Evolutionary conservation across 2,329 filamentous ascomycete species (phyloP).

Genomic region (Paecilomyces fulvus): DNA sequence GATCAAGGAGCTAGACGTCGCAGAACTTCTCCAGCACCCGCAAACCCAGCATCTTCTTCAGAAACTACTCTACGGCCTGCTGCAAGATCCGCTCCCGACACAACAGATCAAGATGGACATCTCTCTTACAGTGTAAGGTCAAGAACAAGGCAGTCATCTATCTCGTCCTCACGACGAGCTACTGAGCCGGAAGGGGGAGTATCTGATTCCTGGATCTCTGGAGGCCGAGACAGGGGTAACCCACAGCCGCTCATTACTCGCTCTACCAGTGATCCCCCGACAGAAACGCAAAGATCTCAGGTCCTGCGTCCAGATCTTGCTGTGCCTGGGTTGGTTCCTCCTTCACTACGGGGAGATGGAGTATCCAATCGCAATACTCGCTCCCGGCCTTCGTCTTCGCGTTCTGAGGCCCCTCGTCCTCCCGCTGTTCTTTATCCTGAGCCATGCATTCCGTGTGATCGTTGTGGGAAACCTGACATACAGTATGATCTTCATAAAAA

Average conservation of each 20-base stretch:
- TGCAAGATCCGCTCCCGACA: constrained; percentile 28
- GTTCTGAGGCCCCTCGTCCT: constrained; percentile 18
- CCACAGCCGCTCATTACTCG: constrained; percentile 10
- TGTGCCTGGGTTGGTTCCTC: background rate
- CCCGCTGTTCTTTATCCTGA: constrained; percentile 48
- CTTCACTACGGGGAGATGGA: background rate
- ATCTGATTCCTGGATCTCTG: constrained; percentile 16
- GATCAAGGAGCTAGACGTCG: constrained; percentile 25
- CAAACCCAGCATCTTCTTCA: constrained; percentile 24
- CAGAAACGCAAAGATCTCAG: constrained; percentile 1
- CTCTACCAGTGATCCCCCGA: background rate
- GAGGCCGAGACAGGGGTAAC: constrained; percentile 14
- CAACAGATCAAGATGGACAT: constrained; percentile 23
- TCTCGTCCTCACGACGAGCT: constrained; percentile 20
- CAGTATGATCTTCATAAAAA: constrained; percentile 83
- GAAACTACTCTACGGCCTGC: constrained; percentile 25
- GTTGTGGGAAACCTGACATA: constrained; percentile 63
- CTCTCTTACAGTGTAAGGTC: constrained; percentile 16
- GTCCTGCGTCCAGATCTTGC: background rate
- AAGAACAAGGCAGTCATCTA: constrained; percentile 15
- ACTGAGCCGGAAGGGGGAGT: constrained; percentile 24
- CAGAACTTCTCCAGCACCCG: constrained; percentile 25
- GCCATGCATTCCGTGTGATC: constrained; percentile 64
- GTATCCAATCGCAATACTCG: constrained; percentile 11
- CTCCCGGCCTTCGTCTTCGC: constrained; percentile 24